phyloP scores from a whole-genome alignment of 208 protist species.

The Acanthamoeba rhysodes region DNA sequence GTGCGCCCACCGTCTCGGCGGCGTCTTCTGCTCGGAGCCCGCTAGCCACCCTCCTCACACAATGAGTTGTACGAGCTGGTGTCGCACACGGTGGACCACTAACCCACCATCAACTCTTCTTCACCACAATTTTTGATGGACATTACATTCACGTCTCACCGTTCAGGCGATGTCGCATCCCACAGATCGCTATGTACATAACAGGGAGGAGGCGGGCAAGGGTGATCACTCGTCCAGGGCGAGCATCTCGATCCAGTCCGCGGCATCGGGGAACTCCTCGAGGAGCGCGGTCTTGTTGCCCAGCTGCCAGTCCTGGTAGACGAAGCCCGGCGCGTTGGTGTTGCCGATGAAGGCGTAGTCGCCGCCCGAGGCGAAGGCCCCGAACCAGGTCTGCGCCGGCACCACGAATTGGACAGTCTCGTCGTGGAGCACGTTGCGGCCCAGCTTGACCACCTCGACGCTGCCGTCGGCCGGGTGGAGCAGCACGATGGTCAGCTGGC shows the following conservation, averaged over 20 bases:
- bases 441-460: slow-evolving; percentile 19
- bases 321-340: slow-evolving; percentile 72
- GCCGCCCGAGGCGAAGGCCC: slow-evolving; percentile 16
- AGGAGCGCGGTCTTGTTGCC: slow-evolving; percentile 52
- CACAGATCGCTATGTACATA: too few relatives aligned
- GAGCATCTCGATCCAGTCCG: slow-evolving; percentile 58
- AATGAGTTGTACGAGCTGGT: too few relatives aligned
- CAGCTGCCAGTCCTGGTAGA: slow-evolving; percentile 58
- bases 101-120: too few relatives aligned
- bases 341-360: slow-evolving; percentile 48
- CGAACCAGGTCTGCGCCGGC: slow-evolving; percentile 62
- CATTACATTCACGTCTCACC: too few relatives aligned
- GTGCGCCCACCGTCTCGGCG: too few relatives aligned
- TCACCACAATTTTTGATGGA: too few relatives aligned
- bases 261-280: slow-evolving; percentile 39
- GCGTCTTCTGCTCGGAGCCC: too few relatives aligned
- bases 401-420: slow-evolving; percentile 41
- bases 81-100: too few relatives aligned
- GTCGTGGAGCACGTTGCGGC: slow-evolving; percentile 41
- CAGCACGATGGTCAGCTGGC: slow-evolving; percentile 56
- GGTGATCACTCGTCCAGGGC: not conserved
- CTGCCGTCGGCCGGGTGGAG: slow-evolving; percentile 51
- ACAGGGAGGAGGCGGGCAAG: too few relatives aligned
- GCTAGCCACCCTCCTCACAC: too few relatives aligned
- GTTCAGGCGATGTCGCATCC: too few relatives aligned